These are phyloP conservation scores for Epichloe bromicola DNA, from an alignment of 2,329 filamentous ascomycete species.

Conservation along the genomic window DNA sequence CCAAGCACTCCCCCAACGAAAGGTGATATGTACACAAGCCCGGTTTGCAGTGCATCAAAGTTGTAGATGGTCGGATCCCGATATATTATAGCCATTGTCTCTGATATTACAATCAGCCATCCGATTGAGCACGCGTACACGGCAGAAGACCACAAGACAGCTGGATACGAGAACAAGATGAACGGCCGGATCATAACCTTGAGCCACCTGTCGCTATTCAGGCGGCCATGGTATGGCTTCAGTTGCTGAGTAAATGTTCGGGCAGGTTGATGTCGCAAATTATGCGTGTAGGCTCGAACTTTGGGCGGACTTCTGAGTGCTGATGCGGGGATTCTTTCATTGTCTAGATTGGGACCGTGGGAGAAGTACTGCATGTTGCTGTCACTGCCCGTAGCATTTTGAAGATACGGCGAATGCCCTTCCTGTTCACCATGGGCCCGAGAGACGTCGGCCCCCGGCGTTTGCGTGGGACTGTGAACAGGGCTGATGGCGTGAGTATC, in stretches of 20 bases:
- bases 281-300: slow-evolving; percentile 51
- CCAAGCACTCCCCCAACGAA: slow-evolving; percentile 82
- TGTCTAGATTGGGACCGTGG: slow-evolving; percentile 24
- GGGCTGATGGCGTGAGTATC: slow-evolving; percentile 1
- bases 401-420: slow-evolving; percentile 2
- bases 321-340: slow-evolving; percentile 27
- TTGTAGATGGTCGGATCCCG: slow-evolving; percentile 57
- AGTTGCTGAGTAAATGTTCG: slow-evolving; percentile 65
- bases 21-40: slow-evolving; percentile 78
- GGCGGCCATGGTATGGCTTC: slow-evolving; percentile 62
- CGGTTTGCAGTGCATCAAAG: slow-evolving; percentile 68
- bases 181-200: slow-evolving; percentile 69
- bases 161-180: slow-evolving; percentile 75
- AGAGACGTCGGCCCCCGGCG: not conserved
- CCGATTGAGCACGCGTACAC: slow-evolving; percentile 83
- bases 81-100: slow-evolving; percentile 73
- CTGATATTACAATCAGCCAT: slow-evolving; percentile 91
- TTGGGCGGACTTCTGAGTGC: slow-evolving; percentile 21
- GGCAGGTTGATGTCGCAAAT: slow-evolving; percentile 51
- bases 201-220: slow-evolving; percentile 67
- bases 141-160: slow-evolving; percentile 75
- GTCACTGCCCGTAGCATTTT: slow-evolving; percentile 9
- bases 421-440: not conserved
- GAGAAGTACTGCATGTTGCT: slow-evolving; percentile 13
- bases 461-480: slow-evolving; percentile 1